Evolutionary conservation across 441 rosid species (phyloP), one percentile per base, ranked within the genome.

Genomic region (Breynia disticha): DNA sequence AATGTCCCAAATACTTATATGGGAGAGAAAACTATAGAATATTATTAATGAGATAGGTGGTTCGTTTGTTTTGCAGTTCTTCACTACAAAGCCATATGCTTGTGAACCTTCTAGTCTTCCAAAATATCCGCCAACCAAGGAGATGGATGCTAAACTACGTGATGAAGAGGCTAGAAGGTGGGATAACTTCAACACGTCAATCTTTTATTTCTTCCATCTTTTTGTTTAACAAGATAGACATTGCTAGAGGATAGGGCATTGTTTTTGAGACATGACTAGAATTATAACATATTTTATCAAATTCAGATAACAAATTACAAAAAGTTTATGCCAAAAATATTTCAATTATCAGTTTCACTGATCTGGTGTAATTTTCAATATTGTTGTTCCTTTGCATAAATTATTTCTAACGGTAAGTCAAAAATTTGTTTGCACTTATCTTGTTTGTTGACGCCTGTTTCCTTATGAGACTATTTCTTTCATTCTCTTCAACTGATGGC

Each of bases 31-130:
- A 24, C 3, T 24, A 24, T 24, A 24, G 3, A 37, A 39, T 52
- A 16, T 47, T 13, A 22, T 54, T 19, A 16, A 52, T 56, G 19
- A 16, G 55, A 63, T 51, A 57, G 1, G 52, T 60, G 50, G 52
- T 56, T 24, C 50, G 42, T 19, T 37, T 51, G 47, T 45, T 55
- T 59, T 71, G 55, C 73, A 90, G 97, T 90, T 87, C 75, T 90
- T 90, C 66, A 57, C 67, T 7, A 83, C 84, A 3, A 86, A 84
- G 63, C 97, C 95, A 21, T 72, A 48, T 74, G 91, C 97, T 11
- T 90, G 95, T 73, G 95, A 87, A 56, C 96, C 97, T 43, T 80
- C 91, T 38, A 81, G 82, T 72, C 87, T 90, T 59, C 97, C 97
- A 32, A 81, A 90, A 67, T 90, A 90, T 65, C 91, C 96, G 0